Evolutionary conservation across 1,139 yeast genomes (phyloP), one percentile per base, ranked within the genome.

Genomic region (Hemisphaericaspora xylofermentans): DNA sequence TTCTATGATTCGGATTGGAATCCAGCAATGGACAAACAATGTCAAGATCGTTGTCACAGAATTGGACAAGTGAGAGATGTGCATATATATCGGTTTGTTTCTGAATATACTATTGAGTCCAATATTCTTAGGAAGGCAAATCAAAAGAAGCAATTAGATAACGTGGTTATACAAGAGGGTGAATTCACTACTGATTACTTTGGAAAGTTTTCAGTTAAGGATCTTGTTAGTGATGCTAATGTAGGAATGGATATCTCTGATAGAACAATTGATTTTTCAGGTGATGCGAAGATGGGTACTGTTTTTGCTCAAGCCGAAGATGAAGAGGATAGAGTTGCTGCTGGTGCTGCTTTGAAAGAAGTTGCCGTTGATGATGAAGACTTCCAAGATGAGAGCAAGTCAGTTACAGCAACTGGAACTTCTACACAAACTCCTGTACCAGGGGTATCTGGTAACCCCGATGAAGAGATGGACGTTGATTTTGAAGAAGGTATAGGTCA

Each of bases 1-100:
- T 94, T 94, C 63, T 94, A 94, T 60, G 99, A 94, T 63, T 89
- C 97, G 2, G 99, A 94, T 66, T 94, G 99, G 99, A 94, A 94
- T 60, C 99, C 99, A 2, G 96, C 98, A 1, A 94, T 94, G 98
- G 99, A 94, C 63, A 88, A 89, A 58, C 99, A 94, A 63, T 94
- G 98, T 68, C 98, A 94, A 63, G 99, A 94, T 66, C 82, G 99
- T 61, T 93, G 98, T 67, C 99, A 94, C 63, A 84, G 99, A 71
- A 94, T 94, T 59, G 99, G 99, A 3, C 99, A 94, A 60, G 88
- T 95, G 17, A 76, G 98, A 53, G 98, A 94, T 59, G 99, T 94
- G 29, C 98, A 94, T 60, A 93, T 94, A 42, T 94, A 94, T 66
- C 74, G 99, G 47, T 86, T 94, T 66, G 98, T 94, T 24, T 87